Percentiles rank a stretch among this genome's conserved stretches.
Evolutionary conservation across 805 yeast genomes (phyloP).

Genomic region (Candida patagonica): DNA sequence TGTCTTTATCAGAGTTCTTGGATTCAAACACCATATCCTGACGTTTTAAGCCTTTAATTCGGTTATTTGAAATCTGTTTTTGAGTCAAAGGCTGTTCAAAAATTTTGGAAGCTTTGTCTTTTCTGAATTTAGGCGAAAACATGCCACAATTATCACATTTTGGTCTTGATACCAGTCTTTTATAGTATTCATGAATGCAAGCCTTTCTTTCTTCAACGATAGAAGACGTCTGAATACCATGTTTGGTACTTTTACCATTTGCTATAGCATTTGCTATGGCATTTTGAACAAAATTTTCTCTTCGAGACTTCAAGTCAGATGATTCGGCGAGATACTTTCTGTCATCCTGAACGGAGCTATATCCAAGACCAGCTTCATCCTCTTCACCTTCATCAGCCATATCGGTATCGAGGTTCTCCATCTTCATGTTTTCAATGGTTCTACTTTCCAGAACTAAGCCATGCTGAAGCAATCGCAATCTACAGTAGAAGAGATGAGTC

Average conservation of each 20-base stretch:
- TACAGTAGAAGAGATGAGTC: constrained; percentile 67
- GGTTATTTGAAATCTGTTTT: constrained; percentile 66
- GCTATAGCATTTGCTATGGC: constrained; percentile 64
- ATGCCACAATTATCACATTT: constrained; percentile 94
- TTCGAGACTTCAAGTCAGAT: constrained; percentile 42
- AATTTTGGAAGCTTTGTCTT: constrained; percentile 88
- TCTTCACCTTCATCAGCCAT: constrained; percentile 41
- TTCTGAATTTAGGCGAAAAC: constrained; percentile 89
- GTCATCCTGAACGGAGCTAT: constrained; percentile 26
- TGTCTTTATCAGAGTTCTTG: constrained; percentile 23
- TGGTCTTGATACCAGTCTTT: constrained; percentile 60
- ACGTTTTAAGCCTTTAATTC: constrained; percentile 69
- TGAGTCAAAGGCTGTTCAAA: constrained; percentile 81
- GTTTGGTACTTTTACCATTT: constrained; percentile 59
- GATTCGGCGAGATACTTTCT: constrained; percentile 21
- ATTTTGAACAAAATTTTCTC: constrained; percentile 63
- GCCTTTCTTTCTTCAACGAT: constrained; percentile 80
- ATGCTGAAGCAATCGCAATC: constrained; percentile 72
- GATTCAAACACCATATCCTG: constrained; percentile 53
- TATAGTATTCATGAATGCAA: constrained; percentile 60
- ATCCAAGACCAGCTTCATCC: constrained; percentile 23
- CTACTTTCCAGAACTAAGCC: constrained; percentile 76
- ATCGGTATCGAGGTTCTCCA: constrained; percentile 35
- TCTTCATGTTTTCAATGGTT: constrained; percentile 55
- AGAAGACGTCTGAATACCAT: constrained; percentile 73